Evolutionary conservation across 1,139 yeast species (phyloP), one percentile per base, ranked within the genome.

Genomic region (Geotrichum candidum): DNA sequence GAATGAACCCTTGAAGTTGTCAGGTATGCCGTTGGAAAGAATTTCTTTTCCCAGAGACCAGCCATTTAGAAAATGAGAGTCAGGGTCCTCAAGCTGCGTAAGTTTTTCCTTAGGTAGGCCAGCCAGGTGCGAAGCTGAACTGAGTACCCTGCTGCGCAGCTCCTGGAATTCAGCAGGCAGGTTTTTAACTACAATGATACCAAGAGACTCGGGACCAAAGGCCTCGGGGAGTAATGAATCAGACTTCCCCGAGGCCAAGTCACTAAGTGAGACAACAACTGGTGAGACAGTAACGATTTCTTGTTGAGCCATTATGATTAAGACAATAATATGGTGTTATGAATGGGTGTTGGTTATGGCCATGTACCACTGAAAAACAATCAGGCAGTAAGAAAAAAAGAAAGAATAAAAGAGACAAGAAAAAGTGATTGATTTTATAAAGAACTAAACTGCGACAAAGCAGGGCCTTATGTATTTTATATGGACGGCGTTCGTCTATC

Each of bases 31-130:
- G 52, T 72, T 69, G 11, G 67, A 68, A 50, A 85, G 75, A 55
- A 73, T 78, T 67, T 85, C 88, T 62, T 80, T 81, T 0, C 88
- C 88, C 56, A 84, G 73, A n/a, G 88, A 84, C 88, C 88, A 85
- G 0, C 88, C 89, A 0, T 82, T 80, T 5, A 84, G 72, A 82
- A 85, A 85, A 58, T 69, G 71, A 0, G 79, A 76, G 46, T 82
- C 85, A 29, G 81, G 81, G 38, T 76, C 74, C 68, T 84, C 87
- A 58, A 84, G 72, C 25, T 66, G 60, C 1, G 67, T 68, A 48
- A 84, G 74, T 13, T 72, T 71, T 2, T 69, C 69, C 3, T 64
- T 60, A 0, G 83, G 78, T 10, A 83, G 74, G 51, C 73, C 74
- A 11, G 85, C 84, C 53, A 85, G 71, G 25, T 72, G 70, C 1